Conservation (phyloP, 2,329 filamentous ascomycete species). For the Colletotrichum incanum region DNA sequence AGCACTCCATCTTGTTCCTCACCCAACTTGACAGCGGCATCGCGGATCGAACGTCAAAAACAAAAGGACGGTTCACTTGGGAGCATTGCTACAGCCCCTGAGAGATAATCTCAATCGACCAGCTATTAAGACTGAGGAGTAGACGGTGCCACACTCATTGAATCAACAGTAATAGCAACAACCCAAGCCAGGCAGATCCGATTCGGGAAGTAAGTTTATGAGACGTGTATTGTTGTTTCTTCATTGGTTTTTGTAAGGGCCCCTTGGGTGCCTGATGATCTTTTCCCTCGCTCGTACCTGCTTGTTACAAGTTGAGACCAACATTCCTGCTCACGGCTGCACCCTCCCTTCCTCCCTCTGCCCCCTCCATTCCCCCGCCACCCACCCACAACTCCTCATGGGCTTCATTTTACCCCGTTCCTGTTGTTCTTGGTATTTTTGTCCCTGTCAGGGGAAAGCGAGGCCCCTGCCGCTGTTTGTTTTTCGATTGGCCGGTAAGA, state of each 20-base stretch:
- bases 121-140: background rate
- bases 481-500: constrained; percentile 26
- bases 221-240: background rate
- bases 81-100: background rate
- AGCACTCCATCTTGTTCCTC: background rate
- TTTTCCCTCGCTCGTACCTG: constrained; percentile 6
- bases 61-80: background rate
- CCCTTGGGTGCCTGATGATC: too few relatives aligned
- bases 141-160: background rate
- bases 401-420: constrained; percentile 39
- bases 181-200: background rate
- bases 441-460: constrained; percentile 6
- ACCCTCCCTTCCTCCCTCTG: constrained; percentile 3
- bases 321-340: background rate
- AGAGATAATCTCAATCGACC: background rate
- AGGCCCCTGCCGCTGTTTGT: background rate
- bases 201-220: constrained; percentile 6
- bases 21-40: background rate
- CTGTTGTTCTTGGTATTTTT: constrained; percentile 44
- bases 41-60: background rate
- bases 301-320: constrained; percentile 14
- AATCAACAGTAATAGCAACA: constrained; percentile 13
- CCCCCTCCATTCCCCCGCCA: constrained; percentile 24
- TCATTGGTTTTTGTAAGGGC: background rate
- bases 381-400: background rate